phyloP scores from a whole-genome alignment of 2,329 filamentous ascomycete genomes.

The Exophiala viscosa region DNA sequence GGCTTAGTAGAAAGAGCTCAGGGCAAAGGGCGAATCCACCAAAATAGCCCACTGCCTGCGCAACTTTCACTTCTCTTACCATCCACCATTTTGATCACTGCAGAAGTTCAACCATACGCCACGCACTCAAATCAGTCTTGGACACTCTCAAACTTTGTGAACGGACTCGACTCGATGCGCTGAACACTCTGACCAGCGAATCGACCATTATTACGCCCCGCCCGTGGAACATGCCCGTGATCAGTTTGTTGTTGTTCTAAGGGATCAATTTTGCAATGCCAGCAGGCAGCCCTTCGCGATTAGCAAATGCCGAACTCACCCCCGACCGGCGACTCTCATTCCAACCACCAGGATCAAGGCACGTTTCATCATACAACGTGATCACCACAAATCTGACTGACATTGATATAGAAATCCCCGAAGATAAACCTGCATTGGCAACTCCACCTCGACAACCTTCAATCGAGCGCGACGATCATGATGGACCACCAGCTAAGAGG shows the following conservation, averaged over 20 bases:
- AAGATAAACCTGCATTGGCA: slow-evolving; percentile 10
- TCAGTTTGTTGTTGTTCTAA: slow-evolving; percentile 17
- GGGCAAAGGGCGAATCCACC: neutral
- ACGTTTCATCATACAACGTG: slow-evolving; percentile 14
- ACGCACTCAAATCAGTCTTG: slow-evolving; percentile 41
- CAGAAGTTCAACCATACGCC: slow-evolving; percentile 24
- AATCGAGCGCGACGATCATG: slow-evolving; percentile 25
- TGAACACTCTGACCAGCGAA: slow-evolving; percentile 42
- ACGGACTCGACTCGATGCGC: slow-evolving; percentile 31
- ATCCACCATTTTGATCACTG: slow-evolving; percentile 16
- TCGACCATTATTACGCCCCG: slow-evolving; percentile 34
- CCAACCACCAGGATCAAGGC: slow-evolving; percentile 21
- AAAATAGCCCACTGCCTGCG: neutral
- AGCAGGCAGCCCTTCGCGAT: slow-evolving; percentile 19
- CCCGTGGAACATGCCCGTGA: slow-evolving; percentile 33
- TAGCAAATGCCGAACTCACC: slow-evolving; percentile 26
- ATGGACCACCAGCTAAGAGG: slow-evolving; percentile 45
- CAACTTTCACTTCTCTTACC: slow-evolving; percentile 5
- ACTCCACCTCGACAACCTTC: slow-evolving; percentile 6
- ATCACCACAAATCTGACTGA: slow-evolving; percentile 6
- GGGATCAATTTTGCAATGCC: slow-evolving; percentile 29
- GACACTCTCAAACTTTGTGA: slow-evolving; percentile 44
- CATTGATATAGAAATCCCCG: slow-evolving; percentile 1
- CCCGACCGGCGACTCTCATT: slow-evolving; percentile 20
- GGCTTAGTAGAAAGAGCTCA: slow-evolving; percentile 7